Evolutionary conservation across 495 filamentous ascomycete genomes (phyloP), one percentile per base, ranked within the genome.

Genomic region (Podospora pseudopauciseta): DNA sequence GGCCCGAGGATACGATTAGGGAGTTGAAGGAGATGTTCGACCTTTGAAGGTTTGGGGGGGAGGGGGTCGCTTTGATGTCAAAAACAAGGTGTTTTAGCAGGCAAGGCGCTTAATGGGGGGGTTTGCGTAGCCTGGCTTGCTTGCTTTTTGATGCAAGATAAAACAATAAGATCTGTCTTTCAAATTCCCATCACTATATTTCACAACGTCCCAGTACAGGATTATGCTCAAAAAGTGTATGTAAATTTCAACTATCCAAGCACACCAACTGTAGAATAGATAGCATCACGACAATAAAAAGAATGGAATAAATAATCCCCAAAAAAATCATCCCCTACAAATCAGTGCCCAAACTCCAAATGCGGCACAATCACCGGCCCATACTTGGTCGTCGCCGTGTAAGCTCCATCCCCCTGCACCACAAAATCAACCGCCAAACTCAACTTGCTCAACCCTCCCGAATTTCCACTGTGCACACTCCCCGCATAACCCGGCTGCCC

Each of bases 371-470:
- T 91, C 18, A 98, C 96, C 53, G 95, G 95, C 9, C 95, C 95
- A 78, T 97, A 99, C 82, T 99, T 99, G 62, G 92, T 93, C 44
- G 97, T 92, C 69, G 80, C 81, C 23, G 86, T 89, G 75, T 88
- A 92, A 1, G 85, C 84, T 3, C 92, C 90, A 70, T 97, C 94
- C 2, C 91, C 92, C 81, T 99, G 95, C 18, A 99, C 95, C 82
- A 99, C 94, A 74, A 97, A 99, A 76, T 99, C 95, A 5, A 95
- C 91, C 9, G 94, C 94, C 32, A 99, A 80, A 78, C 92, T 97
- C 70, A 98, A 71, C 82, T 88, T 90, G n/a, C 86, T 88, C 55
- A 86, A 53, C 0, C 85, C 75, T 2, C 74, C 69, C 19, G 69
- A 73, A 0, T 73, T 60, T 0, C 74, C 74, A 20, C 72, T 76